Conservation (phyloP, 140 eudicot species). For the Senecio squalidus region DNA sequence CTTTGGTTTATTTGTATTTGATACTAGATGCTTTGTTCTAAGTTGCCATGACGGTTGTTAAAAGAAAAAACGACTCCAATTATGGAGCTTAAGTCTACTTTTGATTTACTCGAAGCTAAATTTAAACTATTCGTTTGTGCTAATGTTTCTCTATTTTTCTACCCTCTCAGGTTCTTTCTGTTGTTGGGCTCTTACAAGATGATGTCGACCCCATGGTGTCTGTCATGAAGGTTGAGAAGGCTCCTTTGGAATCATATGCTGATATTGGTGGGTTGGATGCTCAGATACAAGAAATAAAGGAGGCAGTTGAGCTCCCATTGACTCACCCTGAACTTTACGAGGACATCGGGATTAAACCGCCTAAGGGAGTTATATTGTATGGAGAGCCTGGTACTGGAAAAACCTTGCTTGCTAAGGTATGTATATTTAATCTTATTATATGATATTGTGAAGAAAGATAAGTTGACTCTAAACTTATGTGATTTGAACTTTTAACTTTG, state of each 20-base stretch:
- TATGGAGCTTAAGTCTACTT: not conserved
- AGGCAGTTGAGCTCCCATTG: slow-evolving; percentile 96
- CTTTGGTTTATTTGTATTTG: no score
- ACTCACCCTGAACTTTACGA: slow-evolving; percentile 95
- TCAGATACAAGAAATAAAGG: slow-evolving; percentile 95
- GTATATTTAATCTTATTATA: not conserved
- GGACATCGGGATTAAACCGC: slow-evolving; percentile 97
- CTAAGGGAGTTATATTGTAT: slow-evolving; percentile 92
- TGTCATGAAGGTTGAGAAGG: slow-evolving; percentile 96
- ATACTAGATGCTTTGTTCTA: no score
- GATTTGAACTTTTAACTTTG: not conserved
- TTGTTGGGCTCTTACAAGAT: slow-evolving; percentile 94
- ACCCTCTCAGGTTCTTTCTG: slow-evolving; percentile 75
- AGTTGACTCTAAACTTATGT: not conserved
- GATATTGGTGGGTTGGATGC: slow-evolving; percentile 97
- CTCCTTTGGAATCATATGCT: slow-evolving; percentile 96
- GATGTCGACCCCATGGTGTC: slow-evolving; percentile 99
- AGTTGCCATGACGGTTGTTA: no score
- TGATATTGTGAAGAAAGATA: not conserved
- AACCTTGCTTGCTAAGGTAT: slow-evolving; percentile 94
- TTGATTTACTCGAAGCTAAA: not conserved
- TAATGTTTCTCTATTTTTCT: slow-evolving; percentile 6
- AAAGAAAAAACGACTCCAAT: not conserved
- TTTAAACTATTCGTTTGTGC: not conserved
- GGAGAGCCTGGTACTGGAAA: slow-evolving; percentile 99